Percentiles rank a stretch among this genome's conserved stretches.
These are phyloP conservation scores for Oenanthe sinensis DNA, from an alignment of 129 eudicot genomes.

Conservation along the genomic window DNA sequence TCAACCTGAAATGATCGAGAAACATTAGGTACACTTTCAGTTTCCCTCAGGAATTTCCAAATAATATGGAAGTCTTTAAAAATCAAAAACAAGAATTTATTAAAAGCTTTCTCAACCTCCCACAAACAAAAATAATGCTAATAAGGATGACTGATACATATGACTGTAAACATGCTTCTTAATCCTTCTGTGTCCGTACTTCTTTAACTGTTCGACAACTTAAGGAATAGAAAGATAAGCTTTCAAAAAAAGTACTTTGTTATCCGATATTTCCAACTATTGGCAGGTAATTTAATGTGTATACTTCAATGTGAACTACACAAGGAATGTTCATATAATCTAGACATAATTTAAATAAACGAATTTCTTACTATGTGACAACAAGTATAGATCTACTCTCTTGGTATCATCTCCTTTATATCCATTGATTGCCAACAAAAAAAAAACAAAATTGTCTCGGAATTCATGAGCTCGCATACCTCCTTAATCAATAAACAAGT, in stretches of 20 bases:
- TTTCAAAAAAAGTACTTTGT: neutral
- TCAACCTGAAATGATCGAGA: conserved; percentile 20
- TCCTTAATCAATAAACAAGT: neutral
- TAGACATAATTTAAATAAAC: too few species aligned
- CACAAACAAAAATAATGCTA: neutral
- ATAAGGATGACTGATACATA: neutral
- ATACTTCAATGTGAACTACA: too few species aligned
- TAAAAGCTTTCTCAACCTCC: neutral
- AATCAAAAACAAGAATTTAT: too few species aligned
- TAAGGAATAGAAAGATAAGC: neutral
- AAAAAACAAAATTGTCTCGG: neutral
- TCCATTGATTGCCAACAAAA: neutral
- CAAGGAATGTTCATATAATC: too few species aligned
- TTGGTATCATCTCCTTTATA: too few species aligned
- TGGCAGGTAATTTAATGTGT: too few species aligned
- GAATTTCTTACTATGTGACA: too few species aligned
- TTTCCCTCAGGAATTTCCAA: neutral
- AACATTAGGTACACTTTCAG: neutral
- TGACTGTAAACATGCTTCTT: neutral
- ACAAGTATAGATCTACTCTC: neutral
- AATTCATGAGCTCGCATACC: neutral
- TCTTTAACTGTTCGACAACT: neutral
- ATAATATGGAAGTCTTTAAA: too few species aligned
- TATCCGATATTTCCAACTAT: neutral
- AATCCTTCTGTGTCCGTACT: neutral